Percentiles rank a stretch among this genome's conserved stretches.
These are phyloP conservation scores for Xylaria sp. DNA, from an alignment of 2,329 filamentous ascomycete species.

Conservation along the genomic window DNA sequence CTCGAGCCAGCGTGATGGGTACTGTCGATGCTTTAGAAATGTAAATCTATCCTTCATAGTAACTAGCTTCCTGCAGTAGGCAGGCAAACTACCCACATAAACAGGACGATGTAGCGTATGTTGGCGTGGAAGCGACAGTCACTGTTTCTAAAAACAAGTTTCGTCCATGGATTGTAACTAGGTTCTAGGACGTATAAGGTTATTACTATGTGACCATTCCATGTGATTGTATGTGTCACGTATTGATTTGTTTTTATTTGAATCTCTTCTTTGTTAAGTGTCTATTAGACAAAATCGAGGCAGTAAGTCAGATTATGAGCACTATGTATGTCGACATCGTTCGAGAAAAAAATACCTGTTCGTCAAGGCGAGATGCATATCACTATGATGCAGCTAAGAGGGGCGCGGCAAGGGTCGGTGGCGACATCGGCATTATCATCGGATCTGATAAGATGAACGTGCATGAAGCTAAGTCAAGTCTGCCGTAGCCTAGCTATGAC, in stretches of 20 bases:
- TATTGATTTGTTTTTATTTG: not conserved
- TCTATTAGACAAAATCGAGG: not conserved
- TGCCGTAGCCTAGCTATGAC: constrained; percentile 18
- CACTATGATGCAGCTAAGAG: constrained; percentile 39
- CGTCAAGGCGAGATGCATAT: constrained; percentile 39
- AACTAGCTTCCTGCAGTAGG: constrained; percentile 30
- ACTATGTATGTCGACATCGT: not conserved
- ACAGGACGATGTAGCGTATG: not conserved
- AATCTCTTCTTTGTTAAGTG: not conserved
- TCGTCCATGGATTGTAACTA: not conserved
- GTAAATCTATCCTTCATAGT: constrained; percentile 22
- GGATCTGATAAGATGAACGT: constrained; percentile 64
- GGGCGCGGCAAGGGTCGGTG: constrained; percentile 36
- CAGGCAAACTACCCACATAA: constrained; percentile 21
- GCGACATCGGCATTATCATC: constrained; percentile 62
- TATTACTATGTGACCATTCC: not conserved
- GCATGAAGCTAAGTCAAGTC: constrained; percentile 39
- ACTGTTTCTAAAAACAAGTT: not conserved
- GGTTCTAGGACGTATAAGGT: not conserved
- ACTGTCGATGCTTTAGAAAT: constrained; percentile 17
- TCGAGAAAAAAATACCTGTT: not conserved
- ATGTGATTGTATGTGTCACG: not conserved
- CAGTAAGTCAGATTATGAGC: not conserved
- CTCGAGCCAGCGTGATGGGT: constrained; percentile 20
- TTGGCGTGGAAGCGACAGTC: constrained; percentile 6